Base-by-base conservation (phyloP, 768 basidiomycete genomes). In the Auriscalpium microsporum region DNA sequence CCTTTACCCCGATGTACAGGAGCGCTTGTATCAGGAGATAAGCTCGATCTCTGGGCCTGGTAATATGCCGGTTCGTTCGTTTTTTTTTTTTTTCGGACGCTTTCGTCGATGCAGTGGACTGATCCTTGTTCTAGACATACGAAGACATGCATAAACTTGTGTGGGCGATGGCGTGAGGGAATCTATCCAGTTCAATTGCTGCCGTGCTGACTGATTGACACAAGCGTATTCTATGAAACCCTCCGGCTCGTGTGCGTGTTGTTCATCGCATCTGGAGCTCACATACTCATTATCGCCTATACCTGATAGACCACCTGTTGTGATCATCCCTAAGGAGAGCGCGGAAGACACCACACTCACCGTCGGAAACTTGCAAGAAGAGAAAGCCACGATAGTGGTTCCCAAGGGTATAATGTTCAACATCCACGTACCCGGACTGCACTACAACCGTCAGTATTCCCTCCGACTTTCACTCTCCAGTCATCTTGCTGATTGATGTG, bases 291-390 rank as follows among this genome's bases (percentile, higher is more conserved):
- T 2, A 1, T 33, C 33, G n/a, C 16, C 35, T 5, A 19, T 4
- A n/a, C 17, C 3, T 3, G 21, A 50, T 35, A 16, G 10, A 16
- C 11, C 75, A 36, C 73, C 78, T 75, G 74, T 72, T 10, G 56
- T 68, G 8, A 62, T 45, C 3, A 67, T 82, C 11, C 77, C 79
- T 4, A 82, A 82, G 62, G 42, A 55, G 9, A 69, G 71, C 44
- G 69, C 72, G 0, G 76, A 80, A 61, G 79, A 82, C 52, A 78
- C 78, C 0, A 69, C 66, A n/a, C 58, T 70, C 23, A 59, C 75
- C 33, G 61, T 66, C 2, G 64, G 65, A 6, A 70, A 65, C 10
- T 72, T 57, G 4, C 60, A 69, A 10, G 79, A 76, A 17, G 72
- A 75, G 56, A 70, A 68, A 48, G 66, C 61, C 19, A 64, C 65